Evolutionary conservation across 331 rosid genomes (phyloP), one percentile per base, ranked within the genome.

Genomic region (Acacia pycnantha): DNA sequence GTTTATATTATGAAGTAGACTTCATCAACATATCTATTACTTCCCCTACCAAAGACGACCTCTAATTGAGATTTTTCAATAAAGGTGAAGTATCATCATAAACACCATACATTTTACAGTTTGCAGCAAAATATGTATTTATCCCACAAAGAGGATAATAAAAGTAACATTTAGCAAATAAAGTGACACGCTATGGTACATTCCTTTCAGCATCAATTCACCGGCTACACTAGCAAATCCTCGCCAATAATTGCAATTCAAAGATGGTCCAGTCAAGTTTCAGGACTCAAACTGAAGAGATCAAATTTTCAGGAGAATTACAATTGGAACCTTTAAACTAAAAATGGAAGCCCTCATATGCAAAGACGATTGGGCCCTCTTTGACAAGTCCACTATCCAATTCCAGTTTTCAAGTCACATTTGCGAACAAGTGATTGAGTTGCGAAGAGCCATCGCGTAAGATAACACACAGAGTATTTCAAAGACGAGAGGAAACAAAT

Each of bases 111-210:
- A 41, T 46, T 69, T n/a, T 12, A 74, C 27, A 27, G 37, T 56
- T 59, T 41, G 13, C 50, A 35, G 24, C 21, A 51, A 19, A 79
- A 2, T 11, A 74, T 24, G 41, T 76, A 5, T 62, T 65, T 6
- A 53, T 19, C 44, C 26, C 19, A 43, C 51, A 19, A 70, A 66
- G 50, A 66, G 35, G 47, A 50, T 70, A 41, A 27, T 0, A 46
- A 76, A 80, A 71, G 79, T 50, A 73, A 80, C 72, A 58, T 31
- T 59, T 31, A 61, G 41, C 9, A 50, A 62, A 6, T 3, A 81
- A 68, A 9, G 56, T 46, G 47, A 74, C 13, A 54, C 37, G 8
- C 59, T n/a, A 54, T n/a, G 59, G n/a, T 54, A 37, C n/a, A 11
- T 11, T 51, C 50, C 14, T 74, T 74, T 54, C n/a, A 8, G 44